Evolutionary conservation across 345 rosid species (phyloP).

Genomic region (Rhizophora mangle): DNA sequence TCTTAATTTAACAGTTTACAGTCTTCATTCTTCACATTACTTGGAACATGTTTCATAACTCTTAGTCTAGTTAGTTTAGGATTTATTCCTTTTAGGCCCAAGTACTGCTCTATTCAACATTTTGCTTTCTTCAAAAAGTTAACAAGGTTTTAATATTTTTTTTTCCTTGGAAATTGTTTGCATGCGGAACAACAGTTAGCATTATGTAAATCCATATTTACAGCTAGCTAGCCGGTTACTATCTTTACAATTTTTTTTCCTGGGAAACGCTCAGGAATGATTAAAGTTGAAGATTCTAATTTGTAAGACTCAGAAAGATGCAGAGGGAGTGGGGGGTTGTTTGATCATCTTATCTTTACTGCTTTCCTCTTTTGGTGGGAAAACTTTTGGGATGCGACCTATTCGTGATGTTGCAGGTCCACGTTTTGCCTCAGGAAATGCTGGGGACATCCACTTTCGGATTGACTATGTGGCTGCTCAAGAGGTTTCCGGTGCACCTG

Average conservation of each 20-base stretch:
- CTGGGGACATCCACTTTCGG: constrained; percentile 79
- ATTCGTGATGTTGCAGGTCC: constrained; percentile 51
- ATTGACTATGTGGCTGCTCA: constrained; percentile 63
- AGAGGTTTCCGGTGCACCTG: constrained; percentile 64
- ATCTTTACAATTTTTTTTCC: neutral
- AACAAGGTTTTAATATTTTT: neutral
- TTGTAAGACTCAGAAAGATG: neutral
- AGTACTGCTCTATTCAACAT: neutral
- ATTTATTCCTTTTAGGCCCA: neutral
- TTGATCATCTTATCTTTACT: neutral
- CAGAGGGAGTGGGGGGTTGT: neutral
- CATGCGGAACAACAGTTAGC: constrained; percentile 5
- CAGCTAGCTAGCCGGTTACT: neutral
- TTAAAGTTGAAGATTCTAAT: neutral
- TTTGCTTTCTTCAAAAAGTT: neutral
- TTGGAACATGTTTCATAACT: neutral
- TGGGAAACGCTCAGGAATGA: neutral
- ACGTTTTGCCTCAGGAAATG: constrained; percentile 89
- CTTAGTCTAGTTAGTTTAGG: neutral
- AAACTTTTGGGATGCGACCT: constrained; percentile 12
- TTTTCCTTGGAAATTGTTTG: neutral
- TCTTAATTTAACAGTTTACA: neutral
- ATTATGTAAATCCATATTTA: constrained; percentile 7
- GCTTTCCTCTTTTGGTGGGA: neutral
- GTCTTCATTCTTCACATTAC: neutral